Conservation (phyloP, 495 filamentous ascomycete species). For the Penicillium robsamsonii region DNA sequence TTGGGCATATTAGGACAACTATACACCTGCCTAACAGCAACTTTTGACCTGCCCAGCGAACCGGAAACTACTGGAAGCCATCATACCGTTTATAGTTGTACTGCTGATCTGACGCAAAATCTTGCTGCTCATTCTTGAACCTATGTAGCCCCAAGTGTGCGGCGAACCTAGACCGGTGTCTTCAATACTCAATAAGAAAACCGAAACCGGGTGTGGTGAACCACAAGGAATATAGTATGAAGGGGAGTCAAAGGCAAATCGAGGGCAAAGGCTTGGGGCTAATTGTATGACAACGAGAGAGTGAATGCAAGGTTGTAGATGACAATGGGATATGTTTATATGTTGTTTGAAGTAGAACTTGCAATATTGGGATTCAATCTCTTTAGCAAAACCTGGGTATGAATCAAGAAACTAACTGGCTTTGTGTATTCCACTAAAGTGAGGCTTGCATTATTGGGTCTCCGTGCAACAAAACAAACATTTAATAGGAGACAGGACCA, state of each 20-base stretch:
- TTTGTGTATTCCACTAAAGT: neutral
- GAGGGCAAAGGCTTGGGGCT: neutral
- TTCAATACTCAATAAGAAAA: too few species aligned
- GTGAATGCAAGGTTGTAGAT: neutral
- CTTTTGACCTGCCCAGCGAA: neutral
- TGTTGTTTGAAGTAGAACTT: neutral
- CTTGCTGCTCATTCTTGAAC: neutral
- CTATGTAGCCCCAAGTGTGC: neutral
- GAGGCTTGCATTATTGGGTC: neutral
- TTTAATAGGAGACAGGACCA: neutral
- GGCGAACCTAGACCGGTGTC: neutral
- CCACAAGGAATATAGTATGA: too few species aligned
- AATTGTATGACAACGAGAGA: neutral
- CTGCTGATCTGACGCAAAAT: neutral
- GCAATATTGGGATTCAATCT: neutral
- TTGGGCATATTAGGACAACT: conserved; percentile 22
- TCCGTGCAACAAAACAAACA: neutral
- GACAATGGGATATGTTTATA: neutral
- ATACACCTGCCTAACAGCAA: conserved; percentile 10
- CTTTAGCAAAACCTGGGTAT: neutral
- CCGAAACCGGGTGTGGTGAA: too few species aligned
- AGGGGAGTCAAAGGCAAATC: too few species aligned
- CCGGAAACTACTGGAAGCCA: neutral
- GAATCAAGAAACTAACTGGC: neutral
- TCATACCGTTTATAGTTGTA: neutral